Evolutionary conservation across 2,329 filamentous ascomycete genomes (phyloP).

Genomic region (Clarireedia homoeocarpa): DNA sequence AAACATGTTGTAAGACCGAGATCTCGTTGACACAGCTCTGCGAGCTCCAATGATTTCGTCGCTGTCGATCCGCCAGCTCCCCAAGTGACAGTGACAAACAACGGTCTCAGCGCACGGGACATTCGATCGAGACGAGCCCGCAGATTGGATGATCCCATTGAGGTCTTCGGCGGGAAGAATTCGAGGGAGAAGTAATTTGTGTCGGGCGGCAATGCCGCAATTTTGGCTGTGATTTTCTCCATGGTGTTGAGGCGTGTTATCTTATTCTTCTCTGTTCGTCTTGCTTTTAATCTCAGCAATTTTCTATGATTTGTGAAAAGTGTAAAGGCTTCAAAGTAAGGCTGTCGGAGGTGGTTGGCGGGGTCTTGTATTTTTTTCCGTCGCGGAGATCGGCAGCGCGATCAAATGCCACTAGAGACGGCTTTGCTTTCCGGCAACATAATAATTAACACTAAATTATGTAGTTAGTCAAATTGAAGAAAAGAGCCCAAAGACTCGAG

Average conservation of each 20-base stretch:
- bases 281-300: too few species aligned
- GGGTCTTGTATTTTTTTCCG: slow-evolving; percentile 2
- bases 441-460: too few species aligned
- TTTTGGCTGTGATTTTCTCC: slow-evolving; percentile 91
- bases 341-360: background rate
- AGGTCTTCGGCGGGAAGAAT: slow-evolving; percentile 97
- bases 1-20: slow-evolving; percentile 89
- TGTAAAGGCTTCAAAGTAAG: background rate
- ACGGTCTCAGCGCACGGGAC: slow-evolving; percentile 79
- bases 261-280: background rate
- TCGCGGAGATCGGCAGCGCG: background rate
- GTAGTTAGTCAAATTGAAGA: too few species aligned
- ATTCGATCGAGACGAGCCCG: slow-evolving; percentile 90
- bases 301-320: too few species aligned
- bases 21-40: slow-evolving; percentile 90
- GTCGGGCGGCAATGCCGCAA: slow-evolving; percentile 76
- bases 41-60: slow-evolving; percentile 83
- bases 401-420: background rate
- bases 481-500: too few species aligned
- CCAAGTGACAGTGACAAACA: slow-evolving; percentile 98
- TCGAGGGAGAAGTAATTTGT: slow-evolving; percentile 91
- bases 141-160: slow-evolving; percentile 91
- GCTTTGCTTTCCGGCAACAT: background rate
- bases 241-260: slow-evolving; percentile 13
- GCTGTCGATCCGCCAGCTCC: slow-evolving; percentile 91